Evolutionary conservation across 1,284 basidiomycete species (phyloP).

Genomic region (Heterobasidion parviporum): DNA sequence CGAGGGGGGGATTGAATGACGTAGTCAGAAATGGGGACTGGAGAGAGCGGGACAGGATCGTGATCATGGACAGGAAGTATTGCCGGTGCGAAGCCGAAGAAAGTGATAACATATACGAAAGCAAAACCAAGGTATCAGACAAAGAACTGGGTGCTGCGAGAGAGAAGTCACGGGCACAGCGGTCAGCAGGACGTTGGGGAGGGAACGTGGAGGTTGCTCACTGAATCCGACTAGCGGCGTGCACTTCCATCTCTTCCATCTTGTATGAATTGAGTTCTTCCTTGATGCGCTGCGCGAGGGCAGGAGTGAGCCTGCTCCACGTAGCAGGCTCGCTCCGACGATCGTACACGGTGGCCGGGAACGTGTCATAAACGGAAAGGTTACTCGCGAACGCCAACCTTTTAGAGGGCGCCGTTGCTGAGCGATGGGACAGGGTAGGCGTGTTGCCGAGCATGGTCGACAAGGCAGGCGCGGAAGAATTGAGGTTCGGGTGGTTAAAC

Average conservation of each 20-base stretch:
- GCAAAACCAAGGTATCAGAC: conserved; percentile 24
- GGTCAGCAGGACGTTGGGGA: background rate
- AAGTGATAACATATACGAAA: conserved; percentile 13
- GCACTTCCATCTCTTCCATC: conserved; percentile 98
- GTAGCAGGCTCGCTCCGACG: conserved; percentile 93
- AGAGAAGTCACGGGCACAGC: background rate
- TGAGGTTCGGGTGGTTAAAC: conserved; percentile 58
- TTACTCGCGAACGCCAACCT: conserved; percentile 84
- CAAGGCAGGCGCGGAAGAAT: conserved; percentile 85
- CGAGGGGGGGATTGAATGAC: conserved; percentile 9
- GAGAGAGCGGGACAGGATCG: conserved; percentile 8
- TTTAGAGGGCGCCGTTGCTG: conserved; percentile 62
- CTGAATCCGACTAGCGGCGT: conserved; percentile 82
- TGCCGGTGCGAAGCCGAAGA: conserved; percentile 7
- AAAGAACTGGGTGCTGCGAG: conserved; percentile 51
- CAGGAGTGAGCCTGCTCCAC: conserved; percentile 92
- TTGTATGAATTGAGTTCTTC: conserved; percentile 95
- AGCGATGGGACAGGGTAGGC: conserved; percentile 42
- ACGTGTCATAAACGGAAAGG: conserved; percentile 92
- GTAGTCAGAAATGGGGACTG: conserved; percentile 8
- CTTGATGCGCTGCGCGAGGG: conserved; percentile 92
- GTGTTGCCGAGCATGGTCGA: conserved; percentile 42
- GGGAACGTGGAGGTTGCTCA: conserved; percentile 31
- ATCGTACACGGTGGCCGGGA: conserved; percentile 87
- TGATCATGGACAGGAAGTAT: conserved; percentile 14